Evolutionary conservation across 495 filamentous ascomycete species (phyloP), one percentile per base, ranked within the genome.

Genomic region (Aspergillus campestris): DNA sequence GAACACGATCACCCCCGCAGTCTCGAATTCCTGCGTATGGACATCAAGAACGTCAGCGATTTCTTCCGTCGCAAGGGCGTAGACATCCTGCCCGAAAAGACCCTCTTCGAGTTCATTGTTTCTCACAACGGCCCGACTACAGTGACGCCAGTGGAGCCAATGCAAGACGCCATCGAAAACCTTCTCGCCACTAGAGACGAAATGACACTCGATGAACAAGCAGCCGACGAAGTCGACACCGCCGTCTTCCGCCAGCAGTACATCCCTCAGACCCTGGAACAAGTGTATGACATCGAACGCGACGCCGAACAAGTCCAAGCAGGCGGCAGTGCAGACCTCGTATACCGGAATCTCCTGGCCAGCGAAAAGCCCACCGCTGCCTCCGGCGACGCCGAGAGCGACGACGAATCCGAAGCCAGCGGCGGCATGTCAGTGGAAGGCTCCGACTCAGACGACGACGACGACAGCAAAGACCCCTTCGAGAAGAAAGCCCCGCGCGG

Each of bases 181-280:
- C 64, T 75, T n/a, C 75, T 72, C 39, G 54, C 62, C 40, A 59
- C 43, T 50, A 61, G 60, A 54, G 73, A 32, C 42, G 76, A 67
- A 45, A 52, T 59, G n/a, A 59, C 52, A 5, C 64, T 60, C 32
- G 67, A 60, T 18, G 60, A 56, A 13, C 61, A 67, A 29, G 65
- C 62, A n/a, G 62, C 48, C 5, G 64, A 67, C 12, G 86, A 94
- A 51, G 77, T 88, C 0, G 87, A 95, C 46, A 84, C 83, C 40
- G 86, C 92, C 47, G 91, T 98, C 7, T 98, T 95, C 70, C 80
- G 91, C 51, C 82, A 95, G 53, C 87, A 94, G 56, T 96, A 88
- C 58, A 96, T 98, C 37, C 92, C 92, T 5, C 88, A 94, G 61
- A 95, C 84, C 0, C 66, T 98, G 35, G 83, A 96, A 53, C 86